These are phyloP conservation scores for Alternaria consortialis DNA, from an alignment of 2,329 filamentous ascomycete genomes.

Conservation along the genomic window DNA sequence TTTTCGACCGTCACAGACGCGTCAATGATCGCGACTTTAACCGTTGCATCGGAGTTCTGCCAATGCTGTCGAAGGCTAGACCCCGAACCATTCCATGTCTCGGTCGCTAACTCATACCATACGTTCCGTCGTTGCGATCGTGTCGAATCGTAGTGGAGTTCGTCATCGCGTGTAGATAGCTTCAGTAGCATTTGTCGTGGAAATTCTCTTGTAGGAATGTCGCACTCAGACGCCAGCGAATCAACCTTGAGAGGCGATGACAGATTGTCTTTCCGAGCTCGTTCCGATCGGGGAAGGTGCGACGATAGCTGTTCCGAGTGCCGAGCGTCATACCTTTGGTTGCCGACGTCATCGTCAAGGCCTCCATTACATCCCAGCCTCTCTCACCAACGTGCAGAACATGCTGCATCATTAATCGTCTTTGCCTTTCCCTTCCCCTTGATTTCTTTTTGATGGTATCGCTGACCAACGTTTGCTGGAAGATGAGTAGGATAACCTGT, in stretches of 20 bases:
- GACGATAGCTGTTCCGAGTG: slow-evolving; percentile 9
- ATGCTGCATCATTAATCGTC: background rate
- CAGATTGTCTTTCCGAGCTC: slow-evolving; percentile 11
- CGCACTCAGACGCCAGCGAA: background rate
- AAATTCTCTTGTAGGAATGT: background rate
- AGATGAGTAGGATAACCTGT: background rate
- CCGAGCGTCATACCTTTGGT: slow-evolving; percentile 3
- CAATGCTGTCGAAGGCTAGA: slow-evolving; percentile 1
- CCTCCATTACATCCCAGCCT: background rate
- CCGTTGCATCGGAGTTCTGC: slow-evolving; percentile 14
- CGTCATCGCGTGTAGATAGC: background rate
- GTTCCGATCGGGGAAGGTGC: slow-evolving; percentile 13
- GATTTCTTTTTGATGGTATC: background rate
- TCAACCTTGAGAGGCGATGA: background rate
- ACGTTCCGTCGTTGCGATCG: slow-evolving; percentile 6
- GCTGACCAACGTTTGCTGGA: background rate
- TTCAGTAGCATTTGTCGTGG: background rate
- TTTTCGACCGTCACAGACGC: slow-evolving; percentile 17
- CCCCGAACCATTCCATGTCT: background rate
- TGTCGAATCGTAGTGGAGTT: background rate
- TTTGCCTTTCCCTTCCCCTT: background rate
- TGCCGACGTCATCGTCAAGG: slow-evolving; percentile 1
- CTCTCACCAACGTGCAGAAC: background rate
- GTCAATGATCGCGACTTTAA: slow-evolving; percentile 16
- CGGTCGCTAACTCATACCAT: slow-evolving; percentile 3